These are phyloP conservation scores for Wickerhamomyces bovis DNA, from an alignment of 805 yeast genomes.

Conservation along the genomic window DNA sequence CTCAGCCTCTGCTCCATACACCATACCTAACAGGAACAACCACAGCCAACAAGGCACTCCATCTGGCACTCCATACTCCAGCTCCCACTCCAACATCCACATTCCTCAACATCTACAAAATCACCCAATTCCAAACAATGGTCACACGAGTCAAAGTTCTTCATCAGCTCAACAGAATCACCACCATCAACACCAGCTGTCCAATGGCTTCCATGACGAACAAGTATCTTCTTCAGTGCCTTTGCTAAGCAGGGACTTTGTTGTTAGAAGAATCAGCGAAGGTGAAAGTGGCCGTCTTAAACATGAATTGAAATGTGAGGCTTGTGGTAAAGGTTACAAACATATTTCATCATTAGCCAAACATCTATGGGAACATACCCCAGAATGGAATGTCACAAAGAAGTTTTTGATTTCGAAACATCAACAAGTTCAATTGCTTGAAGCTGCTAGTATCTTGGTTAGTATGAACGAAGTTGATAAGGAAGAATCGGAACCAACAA, in stretches of 20 bases:
- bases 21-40: conserved; percentile 25
- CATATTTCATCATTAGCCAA: conserved; percentile 85
- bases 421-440: conserved; percentile 22
- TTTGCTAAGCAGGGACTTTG: conserved; percentile 54
- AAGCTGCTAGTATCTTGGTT: conserved; percentile 23
- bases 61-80: conserved; percentile 14
- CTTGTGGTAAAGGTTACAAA: conserved; percentile 88
- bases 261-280: conserved; percentile 75
- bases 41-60: not conserved
- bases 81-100: conserved; percentile 14
- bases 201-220: not conserved
- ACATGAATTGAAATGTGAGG: conserved; percentile 81
- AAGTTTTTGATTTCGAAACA: conserved; percentile 53
- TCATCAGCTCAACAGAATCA: conserved; percentile 4
- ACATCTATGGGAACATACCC: conserved; percentile 91
- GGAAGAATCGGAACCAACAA: not conserved
- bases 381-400: conserved; percentile 87
- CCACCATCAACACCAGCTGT: conserved; percentile 3
- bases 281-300: conserved; percentile 82
- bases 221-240: conserved; percentile 31
- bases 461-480: conserved; percentile 16
- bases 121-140: not conserved
- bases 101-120: conserved; percentile 12
- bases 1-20: conserved; percentile 31
- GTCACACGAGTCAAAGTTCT: conserved; percentile 3